Conservation (phyloP, 2,329 filamentous ascomycete genomes). For the Talaromyces pinophilus region DNA sequence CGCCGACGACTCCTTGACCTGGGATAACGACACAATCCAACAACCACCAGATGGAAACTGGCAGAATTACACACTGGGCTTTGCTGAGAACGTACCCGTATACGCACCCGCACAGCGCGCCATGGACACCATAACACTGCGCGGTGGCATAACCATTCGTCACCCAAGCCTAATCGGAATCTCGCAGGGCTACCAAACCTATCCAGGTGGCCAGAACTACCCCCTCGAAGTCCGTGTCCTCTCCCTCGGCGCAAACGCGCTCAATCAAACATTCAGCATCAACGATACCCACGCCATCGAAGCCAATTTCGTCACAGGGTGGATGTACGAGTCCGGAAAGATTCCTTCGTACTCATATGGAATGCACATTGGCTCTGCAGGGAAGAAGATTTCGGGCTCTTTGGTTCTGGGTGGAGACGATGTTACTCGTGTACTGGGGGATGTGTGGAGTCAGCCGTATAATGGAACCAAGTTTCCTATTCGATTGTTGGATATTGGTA, state of each 20-base stretch:
- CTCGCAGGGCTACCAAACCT: not conserved
- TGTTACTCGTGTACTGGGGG: not conserved
- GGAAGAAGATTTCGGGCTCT: not conserved
- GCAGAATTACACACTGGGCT: not conserved
- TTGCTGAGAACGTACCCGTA: not conserved
- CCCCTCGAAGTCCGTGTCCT: not conserved
- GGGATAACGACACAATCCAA: not conserved
- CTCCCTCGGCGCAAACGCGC: not conserved
- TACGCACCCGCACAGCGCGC: not conserved
- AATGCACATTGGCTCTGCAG: not conserved
- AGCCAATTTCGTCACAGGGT: not conserved
- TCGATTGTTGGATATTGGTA: not conserved
- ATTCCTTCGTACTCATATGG: not conserved
- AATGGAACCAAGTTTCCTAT: not conserved
- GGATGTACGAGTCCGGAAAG: not conserved
- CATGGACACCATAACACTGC: not conserved
- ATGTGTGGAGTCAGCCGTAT: not conserved
- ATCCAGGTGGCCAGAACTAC: not conserved
- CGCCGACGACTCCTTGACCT: not conserved
- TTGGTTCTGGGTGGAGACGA: not conserved
- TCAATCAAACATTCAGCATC: not conserved
- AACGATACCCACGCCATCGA: not conserved
- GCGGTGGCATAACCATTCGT: not conserved
- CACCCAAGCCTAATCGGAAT: not conserved
- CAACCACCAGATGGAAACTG: not conserved